Base-by-base conservation (phyloP, 805 yeast species). In the Limtongia smithiae region DNA sequence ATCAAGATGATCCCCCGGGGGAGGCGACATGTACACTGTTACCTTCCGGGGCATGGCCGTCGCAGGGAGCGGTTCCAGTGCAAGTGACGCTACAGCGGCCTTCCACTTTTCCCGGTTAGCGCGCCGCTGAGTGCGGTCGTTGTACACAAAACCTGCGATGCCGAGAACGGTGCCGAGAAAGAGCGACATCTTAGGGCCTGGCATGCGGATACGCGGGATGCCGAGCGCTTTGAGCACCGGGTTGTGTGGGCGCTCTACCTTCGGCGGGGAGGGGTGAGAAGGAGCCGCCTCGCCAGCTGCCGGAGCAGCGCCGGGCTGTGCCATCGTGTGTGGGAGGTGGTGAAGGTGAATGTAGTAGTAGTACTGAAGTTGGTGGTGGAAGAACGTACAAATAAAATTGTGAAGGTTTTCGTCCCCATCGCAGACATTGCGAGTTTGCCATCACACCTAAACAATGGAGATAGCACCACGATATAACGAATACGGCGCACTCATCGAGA, bases 131-230 rank as follows among this genome's bases (percentile, higher is more conserved):
- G 77, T 72, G 57, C 83, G 82, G 67, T 93, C 98, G 68, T 87
- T 89, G 14, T 76, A 76, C 27, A 81, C 75, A 11, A 91, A 87
- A n/a, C 95, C 91, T 1, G 85, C 74, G 32, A 84, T 69, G 1
- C 75, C 68, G 1, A 82, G 80, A 1, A 85, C 65, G 6, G 85
- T 79, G 0, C 82, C 64, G 85, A 95, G 84, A 68, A 93, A 93
- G 32, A 89, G 85, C 72, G 79, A 68, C 98, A 97, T 91, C 70
- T 91, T 93, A 55, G 96, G 74, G 0, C 95, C 83, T 0, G 98
- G 98, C 12, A 93, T 70, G 33, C 83, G 77, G 20, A 89, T 60
- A 12, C 82, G 69, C 3, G 88, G 86, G 41, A 91, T 77, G 0
- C 97, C 97, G 85, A 91, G 78, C 62, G 87, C 83, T 55, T 78